Evolutionary conservation across 2,329 filamentous ascomycete genomes (phyloP).

Genomic region (Beauveria scarabaeidicola): DNA sequence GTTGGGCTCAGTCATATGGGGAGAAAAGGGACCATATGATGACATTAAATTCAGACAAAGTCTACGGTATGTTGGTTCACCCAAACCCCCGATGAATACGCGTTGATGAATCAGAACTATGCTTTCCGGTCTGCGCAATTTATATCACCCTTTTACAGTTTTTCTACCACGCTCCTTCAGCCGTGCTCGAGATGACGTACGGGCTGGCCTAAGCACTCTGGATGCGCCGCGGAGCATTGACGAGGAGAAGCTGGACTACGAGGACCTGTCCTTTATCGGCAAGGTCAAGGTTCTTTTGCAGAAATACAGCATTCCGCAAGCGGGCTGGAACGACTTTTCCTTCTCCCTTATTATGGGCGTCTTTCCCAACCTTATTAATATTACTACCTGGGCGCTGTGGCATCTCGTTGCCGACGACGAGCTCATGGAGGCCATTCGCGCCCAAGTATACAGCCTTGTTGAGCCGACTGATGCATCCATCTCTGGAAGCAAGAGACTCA

Average conservation of each 20-base stretch:
- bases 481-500: background rate
- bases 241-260: background rate
- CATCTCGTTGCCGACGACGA: slow-evolving; percentile 3
- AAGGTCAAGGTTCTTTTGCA: slow-evolving; percentile 2
- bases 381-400: slow-evolving; percentile 8
- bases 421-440: background rate
- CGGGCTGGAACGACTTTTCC: slow-evolving; percentile 7
- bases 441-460: background rate
- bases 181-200: slow-evolving; percentile 2
- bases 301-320: slow-evolving; percentile 1
- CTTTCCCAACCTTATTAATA: slow-evolving; percentile 6
- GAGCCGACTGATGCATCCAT: background rate
- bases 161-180: background rate
- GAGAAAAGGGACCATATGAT: slow-evolving; percentile 3
- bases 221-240: background rate
- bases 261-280: background rate
- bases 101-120: background rate
- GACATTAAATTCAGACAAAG: slow-evolving; percentile 2
- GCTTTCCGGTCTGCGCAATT: background rate
- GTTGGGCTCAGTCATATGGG: slow-evolving; percentile 5
- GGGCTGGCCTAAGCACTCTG: background rate
- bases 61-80: background rate
- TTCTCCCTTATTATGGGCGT: slow-evolving; percentile 10
- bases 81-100: background rate
- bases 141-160: slow-evolving; percentile 1